Percentiles rank a stretch among this genome's conserved stretches.
Evolutionary conservation across 2,329 filamentous ascomycete species (phyloP).

Genomic region (Colletotrichum graminicola): DNA sequence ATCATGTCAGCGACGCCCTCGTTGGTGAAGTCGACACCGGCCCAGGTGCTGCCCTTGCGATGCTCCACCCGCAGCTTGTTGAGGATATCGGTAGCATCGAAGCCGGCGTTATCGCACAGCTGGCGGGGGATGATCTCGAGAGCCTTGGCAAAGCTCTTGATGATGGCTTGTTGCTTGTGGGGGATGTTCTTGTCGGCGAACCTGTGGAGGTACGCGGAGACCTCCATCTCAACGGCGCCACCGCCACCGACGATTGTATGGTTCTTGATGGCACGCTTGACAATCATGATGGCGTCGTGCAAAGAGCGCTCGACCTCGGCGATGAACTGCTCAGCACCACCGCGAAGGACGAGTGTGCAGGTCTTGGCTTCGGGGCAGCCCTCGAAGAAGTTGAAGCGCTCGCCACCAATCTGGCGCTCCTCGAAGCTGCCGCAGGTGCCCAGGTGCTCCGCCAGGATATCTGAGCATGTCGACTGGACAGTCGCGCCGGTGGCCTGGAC

Average conservation of each 20-base stretch:
- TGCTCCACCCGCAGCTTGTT: slow-evolving; percentile 97
- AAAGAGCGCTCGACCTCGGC: slow-evolving; percentile 97
- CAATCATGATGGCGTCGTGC: slow-evolving; percentile 99
- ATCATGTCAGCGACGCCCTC: slow-evolving; percentile 96
- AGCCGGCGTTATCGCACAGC: slow-evolving; percentile 97
- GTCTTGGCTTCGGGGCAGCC: slow-evolving; percentile 96
- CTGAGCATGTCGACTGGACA: slow-evolving; percentile 94
- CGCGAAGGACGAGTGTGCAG: slow-evolving; percentile 93
- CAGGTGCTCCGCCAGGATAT: slow-evolving; percentile 89
- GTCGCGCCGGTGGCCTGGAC: slow-evolving; percentile 94
- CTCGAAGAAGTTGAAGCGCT: slow-evolving; percentile 99
- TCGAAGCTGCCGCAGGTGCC: slow-evolving; percentile 93
- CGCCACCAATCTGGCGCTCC: slow-evolving; percentile 95
- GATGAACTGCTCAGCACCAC: slow-evolving; percentile 98
- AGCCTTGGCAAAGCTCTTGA: slow-evolving; percentile 98
- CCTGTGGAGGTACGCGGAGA: slow-evolving; percentile 91
- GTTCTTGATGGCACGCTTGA: slow-evolving; percentile 97
- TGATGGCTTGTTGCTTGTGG: slow-evolving; percentile 96
- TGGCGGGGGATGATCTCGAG: slow-evolving; percentile 97
- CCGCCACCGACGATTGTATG: slow-evolving; percentile 94
- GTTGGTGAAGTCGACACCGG: slow-evolving; percentile 92
- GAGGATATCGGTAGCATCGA: slow-evolving; percentile 97
- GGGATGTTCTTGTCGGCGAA: slow-evolving; percentile 93
- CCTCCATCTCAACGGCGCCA: slow-evolving; percentile 95
- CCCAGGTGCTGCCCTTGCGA: slow-evolving; percentile 92